Evolutionary conservation across 1,284 basidiomycete genomes (phyloP), one percentile per base, ranked within the genome.

Genomic region (Leucoagaricus sp.): DNA sequence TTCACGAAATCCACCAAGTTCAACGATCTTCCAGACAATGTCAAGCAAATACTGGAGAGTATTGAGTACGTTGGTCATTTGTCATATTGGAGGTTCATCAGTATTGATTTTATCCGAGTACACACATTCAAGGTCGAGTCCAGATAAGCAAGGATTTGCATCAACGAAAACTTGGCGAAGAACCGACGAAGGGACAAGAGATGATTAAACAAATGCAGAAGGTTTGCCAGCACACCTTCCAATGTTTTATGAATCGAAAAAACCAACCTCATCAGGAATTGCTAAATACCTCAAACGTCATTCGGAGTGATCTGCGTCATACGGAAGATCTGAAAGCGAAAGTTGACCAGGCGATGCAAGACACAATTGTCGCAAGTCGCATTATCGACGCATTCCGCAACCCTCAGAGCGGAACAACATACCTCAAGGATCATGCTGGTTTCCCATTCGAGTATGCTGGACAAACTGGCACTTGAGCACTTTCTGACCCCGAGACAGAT

Each of bases 131-230:
- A 71, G 84, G 85, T 17, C 85, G 88, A 26, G 75, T 89, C 0
- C 88, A 91, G 64, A 87, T 93, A 51, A 85, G 85, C 63, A 89
- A 89, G 62, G 87, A 91, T 49, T 73, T 93, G 17, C 88, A 89
- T 62, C 81, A 85, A 64, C 81, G 86, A 47, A 89, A 89, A 67
- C 75, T 92, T 1, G 89, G 88, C 0, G 83, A 86, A 59, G 89
- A 91, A 63, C 81, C 89, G 2, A 79, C 80, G 12, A 89, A 89
- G 67, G 87, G 87, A 0, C 82, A 87, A 60, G 85, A 88, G 52
- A 77, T 83, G 56, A 83, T 89, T 50, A 81, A 83, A 28, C 73
- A 74, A 48, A 78, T 89, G 15, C 83, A 87, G 67, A 86, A 89
- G 76, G 88, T 87, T 34, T 33, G 12, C 29, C 46, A 47, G 40